Percentiles rank a stretch among this genome's conserved stretches.
phyloP scores from a whole-genome alignment of 116 monocot genomes.

The Iris pallida region DNA sequence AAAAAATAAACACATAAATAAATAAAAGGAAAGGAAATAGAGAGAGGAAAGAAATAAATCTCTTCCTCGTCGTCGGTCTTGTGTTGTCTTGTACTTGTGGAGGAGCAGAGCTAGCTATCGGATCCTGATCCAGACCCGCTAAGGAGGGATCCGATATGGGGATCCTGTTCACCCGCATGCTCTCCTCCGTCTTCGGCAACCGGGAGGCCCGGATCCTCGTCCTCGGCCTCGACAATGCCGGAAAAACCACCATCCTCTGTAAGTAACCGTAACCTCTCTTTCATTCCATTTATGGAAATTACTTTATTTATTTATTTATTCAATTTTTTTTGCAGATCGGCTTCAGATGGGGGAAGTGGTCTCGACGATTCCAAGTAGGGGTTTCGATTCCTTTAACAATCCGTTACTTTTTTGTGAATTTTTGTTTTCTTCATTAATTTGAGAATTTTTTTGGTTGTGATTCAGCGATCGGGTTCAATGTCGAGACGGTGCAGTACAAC shows the following conservation, averaged over 20 bases:
- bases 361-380: conserved; percentile 90
- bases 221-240: conserved; percentile 99
- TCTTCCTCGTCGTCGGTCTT: not conserved
- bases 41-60: not conserved
- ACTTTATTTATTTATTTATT: conserved; percentile 10
- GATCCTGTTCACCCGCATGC: conserved; percentile 85
- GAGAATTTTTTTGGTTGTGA: not conserved
- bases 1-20: not conserved
- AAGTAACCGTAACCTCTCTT: not conserved
- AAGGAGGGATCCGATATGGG: conserved; percentile 44
- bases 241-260: conserved; percentile 92
- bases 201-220: conserved; percentile 98
- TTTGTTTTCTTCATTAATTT: not conserved
- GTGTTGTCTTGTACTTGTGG: too few species aligned
- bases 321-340: conserved; percentile 64
- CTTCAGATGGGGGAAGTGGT: conserved; percentile 98
- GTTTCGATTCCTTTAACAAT: not conserved
- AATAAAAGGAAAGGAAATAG: not conserved
- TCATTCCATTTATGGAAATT: conserved; percentile 2
- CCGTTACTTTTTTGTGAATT: not conserved
- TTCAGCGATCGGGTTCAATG: conserved; percentile 87
- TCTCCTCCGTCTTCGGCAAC: conserved; percentile 88
- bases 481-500: conserved; percentile 93
- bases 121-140: conserved; percentile 11
- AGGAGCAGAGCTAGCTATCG: not conserved